phyloP scores from a whole-genome alignment of 495 filamentous ascomycete species.

The Saxispiralis lemnorum region DNA sequence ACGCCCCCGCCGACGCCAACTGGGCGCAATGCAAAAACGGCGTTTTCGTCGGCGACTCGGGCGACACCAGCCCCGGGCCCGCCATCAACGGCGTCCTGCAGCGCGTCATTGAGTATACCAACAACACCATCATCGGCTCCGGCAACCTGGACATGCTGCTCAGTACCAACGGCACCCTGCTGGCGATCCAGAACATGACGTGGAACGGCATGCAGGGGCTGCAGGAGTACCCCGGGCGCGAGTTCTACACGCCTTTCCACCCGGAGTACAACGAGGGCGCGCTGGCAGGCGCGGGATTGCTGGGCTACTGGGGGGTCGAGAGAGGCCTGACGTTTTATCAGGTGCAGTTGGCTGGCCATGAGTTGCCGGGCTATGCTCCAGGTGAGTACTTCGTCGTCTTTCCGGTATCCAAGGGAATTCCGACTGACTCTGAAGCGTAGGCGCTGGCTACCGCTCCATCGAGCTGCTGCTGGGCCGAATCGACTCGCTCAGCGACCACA shows the following conservation, averaged over 20 bases:
- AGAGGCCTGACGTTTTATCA: slow-evolving; percentile 46
- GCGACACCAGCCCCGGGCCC: slow-evolving; percentile 24
- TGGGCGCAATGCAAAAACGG: not conserved
- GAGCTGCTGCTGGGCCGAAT: slow-evolving; percentile 18
- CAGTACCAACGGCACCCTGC: slow-evolving; percentile 46
- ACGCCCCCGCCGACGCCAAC: slow-evolving; percentile 27
- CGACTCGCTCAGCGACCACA: slow-evolving; percentile 9
- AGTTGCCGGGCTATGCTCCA: not conserved
- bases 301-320: slow-evolving; percentile 47
- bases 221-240: slow-evolving; percentile 32
- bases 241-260: slow-evolving; percentile 50
- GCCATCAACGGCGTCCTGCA: slow-evolving; percentile 22
- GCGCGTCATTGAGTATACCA: slow-evolving; percentile 39
- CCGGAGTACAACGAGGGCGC: slow-evolving; percentile 3
- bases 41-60: not conserved
- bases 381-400: not conserved
- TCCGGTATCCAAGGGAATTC: not conserved
- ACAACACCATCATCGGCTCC: slow-evolving; percentile 51
- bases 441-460: slow-evolving; percentile 13
- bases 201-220: slow-evolving; percentile 59
- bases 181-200: slow-evolving; percentile 67
- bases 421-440: not conserved
- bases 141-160: slow-evolving; percentile 45
- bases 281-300: slow-evolving; percentile 34
- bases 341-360: slow-evolving; percentile 1